Percentiles rank a stretch among this genome's conserved stretches.
phyloP scores from a whole-genome alignment of 306 rosid species.

The Vachellia pachyceras region DNA sequence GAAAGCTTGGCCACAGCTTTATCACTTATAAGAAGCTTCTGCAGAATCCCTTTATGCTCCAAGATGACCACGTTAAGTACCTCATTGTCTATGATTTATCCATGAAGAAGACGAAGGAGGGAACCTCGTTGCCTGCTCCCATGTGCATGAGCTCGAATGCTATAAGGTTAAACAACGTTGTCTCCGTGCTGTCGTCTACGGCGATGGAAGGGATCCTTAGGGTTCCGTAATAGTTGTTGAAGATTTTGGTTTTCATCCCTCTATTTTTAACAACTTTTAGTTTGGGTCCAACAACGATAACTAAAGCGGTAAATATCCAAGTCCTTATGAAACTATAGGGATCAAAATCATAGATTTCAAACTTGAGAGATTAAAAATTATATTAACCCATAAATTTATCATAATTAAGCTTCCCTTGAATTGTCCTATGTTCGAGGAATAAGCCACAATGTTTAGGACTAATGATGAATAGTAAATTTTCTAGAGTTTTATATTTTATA shows the following conservation, averaged over 20 bases:
- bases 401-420: too few species aligned
- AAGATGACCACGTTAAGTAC: slow-evolving; percentile 52
- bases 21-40: slow-evolving; percentile 47
- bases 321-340: too few species aligned
- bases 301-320: too few species aligned
- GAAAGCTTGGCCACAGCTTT: slow-evolving; percentile 39
- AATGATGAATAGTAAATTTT: too few species aligned
- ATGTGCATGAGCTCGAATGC: slow-evolving; percentile 57
- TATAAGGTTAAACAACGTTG: slow-evolving; percentile 48
- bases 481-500: not conserved
- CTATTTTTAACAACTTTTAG: too few species aligned
- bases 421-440: too few species aligned
- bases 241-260: not conserved
- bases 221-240: slow-evolving; percentile 22
- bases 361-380: too few species aligned
- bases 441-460: too few species aligned
- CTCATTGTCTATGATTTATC: slow-evolving; percentile 47
- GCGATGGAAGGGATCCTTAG: not conserved
- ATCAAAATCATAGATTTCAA: too few species aligned
- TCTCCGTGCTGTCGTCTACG: slow-evolving; percentile 45
- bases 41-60: slow-evolving; percentile 28
- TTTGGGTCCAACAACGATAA: too few species aligned
- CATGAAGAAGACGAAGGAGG: slow-evolving; percentile 51
- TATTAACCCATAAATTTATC: too few species aligned
- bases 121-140: slow-evolving; percentile 47